Base-by-base conservation (phyloP, 805 yeast genomes). In the Candida dajiaensis region DNA sequence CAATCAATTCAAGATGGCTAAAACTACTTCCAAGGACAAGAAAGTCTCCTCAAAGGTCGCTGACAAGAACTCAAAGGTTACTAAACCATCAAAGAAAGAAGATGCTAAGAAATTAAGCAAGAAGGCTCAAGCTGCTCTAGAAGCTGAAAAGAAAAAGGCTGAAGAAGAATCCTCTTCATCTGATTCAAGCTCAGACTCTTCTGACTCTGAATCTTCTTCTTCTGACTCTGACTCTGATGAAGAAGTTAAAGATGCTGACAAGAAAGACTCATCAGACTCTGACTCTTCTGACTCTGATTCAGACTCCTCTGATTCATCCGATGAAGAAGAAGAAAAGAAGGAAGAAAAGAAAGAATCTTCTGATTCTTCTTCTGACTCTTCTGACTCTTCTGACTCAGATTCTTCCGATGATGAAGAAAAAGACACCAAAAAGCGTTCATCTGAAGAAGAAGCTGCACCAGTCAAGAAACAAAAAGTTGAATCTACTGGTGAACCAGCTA, bases 401-500 rank as follows among this genome's bases (percentile, higher is more conserved):
- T 56, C 52, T 22, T 51, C 54, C 52, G 61, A 57, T 54, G 53
- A 28, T 13, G 36, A 52, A 46, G 52, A 53, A 46, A 56, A 54
- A 43, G 64, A 54, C 42, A 56, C 66, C 36, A 58, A 54, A 70
- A 45, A 71, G 69, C 54, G 63, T 55, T 64, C 63, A 53, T 62
- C 57, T 44, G 70, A 66, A 50, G 71, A 63, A 46, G 69, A 63
- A 49, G 54, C 53, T 39, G 51, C 67, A 50, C 59, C 64, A 58
- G 60, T 55, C 21, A 59, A 55, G 70, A 45, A 71, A 69, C 56
- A 60, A 54, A 66, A 63, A 57, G 60, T 57, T 44, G 67, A 65
- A 53, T 54, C 62, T 21, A 42, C 42, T 21, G 73, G 69, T 55
- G 95, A 84, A 70, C 84, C 89, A 59, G 86, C 92, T 50, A 92